phyloP scores from a whole-genome alignment of 2,329 filamentous ascomycete species.

The Exserohilum rostratum region DNA sequence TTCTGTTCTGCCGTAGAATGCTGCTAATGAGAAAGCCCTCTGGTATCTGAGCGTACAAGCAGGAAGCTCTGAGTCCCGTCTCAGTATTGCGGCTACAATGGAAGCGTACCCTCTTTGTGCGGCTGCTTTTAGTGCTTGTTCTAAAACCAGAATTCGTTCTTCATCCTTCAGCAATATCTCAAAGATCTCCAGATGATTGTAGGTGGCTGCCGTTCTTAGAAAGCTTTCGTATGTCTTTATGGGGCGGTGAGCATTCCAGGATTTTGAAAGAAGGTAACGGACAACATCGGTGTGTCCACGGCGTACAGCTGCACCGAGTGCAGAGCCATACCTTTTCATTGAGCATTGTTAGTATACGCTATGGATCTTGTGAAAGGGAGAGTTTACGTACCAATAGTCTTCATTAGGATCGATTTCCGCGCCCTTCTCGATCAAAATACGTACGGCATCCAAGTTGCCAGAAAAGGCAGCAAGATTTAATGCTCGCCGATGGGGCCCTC shows the following conservation, averaged over 20 bases:
- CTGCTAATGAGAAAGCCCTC: constrained; percentile 29
- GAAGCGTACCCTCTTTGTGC: constrained; percentile 24
- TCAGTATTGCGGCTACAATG: constrained; percentile 24
- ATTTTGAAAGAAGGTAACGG: constrained; percentile 22
- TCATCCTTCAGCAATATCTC: constrained; percentile 25
- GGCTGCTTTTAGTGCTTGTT: constrained; percentile 29
- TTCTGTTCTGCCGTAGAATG: constrained; percentile 23
- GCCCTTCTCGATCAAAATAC: constrained; percentile 20
- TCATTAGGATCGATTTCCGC: constrained; percentile 29
- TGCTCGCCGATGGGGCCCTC: constrained; percentile 15
- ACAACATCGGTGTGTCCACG: constrained; percentile 26
- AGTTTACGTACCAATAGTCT: constrained; percentile 18
- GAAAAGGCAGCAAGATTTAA: constrained; percentile 29
- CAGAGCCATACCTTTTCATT: constrained; percentile 12
- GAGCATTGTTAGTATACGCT: background rate
- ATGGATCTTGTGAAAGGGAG: too few species aligned
- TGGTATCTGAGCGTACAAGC: constrained; percentile 18
- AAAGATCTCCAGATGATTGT: constrained; percentile 28
- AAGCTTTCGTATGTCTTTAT: constrained; percentile 31
- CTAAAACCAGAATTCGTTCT: constrained; percentile 19
- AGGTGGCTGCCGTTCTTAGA: constrained; percentile 29
- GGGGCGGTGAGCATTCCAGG: constrained; percentile 21
- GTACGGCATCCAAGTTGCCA: constrained; percentile 24
- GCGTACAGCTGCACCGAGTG: constrained; percentile 25
- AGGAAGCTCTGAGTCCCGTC: constrained; percentile 5